phyloP scores from a whole-genome alignment of 352 stramenopile genomes.

The Phytophthora ramorum region DNA sequence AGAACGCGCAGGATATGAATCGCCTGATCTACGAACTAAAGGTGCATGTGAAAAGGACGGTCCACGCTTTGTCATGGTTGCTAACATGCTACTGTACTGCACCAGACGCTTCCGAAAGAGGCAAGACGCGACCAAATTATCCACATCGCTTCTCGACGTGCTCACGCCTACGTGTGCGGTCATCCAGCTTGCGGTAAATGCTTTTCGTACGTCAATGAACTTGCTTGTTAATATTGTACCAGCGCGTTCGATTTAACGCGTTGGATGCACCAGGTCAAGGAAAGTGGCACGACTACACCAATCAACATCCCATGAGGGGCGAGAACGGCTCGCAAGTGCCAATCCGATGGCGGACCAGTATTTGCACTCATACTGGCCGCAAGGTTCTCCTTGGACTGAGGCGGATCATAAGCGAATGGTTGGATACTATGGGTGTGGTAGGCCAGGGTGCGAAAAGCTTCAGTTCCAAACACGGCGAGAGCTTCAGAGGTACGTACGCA shows the following conservation, averaged over 20 bases:
- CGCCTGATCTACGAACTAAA: constrained; percentile 76
- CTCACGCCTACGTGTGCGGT: constrained; percentile 60
- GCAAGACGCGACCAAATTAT: constrained; percentile 54
- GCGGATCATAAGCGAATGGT: constrained; percentile 40
- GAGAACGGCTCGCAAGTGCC: constrained; percentile 43
- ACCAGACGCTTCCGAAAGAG: constrained; percentile 55
- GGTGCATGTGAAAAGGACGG: constrained; percentile 9
- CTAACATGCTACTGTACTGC: constrained; percentile 1
- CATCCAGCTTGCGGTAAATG: constrained; percentile 62
- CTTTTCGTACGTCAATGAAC: constrained; percentile 51
- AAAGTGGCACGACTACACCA: constrained; percentile 64
- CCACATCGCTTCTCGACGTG: constrained; percentile 47
- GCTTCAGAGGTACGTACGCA: constrained; percentile 41
- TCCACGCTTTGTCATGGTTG: not conserved
- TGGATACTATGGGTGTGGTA: constrained; percentile 55
- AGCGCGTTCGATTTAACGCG: not conserved
- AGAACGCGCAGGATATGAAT: constrained; percentile 55
- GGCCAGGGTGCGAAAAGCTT: constrained; percentile 33
- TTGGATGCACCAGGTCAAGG: constrained; percentile 37
- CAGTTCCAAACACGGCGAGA: constrained; percentile 59
- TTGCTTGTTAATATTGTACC: not conserved
- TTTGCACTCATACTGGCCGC: constrained; percentile 65
- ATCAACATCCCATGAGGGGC: constrained; percentile 43
- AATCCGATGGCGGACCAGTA: constrained; percentile 62
- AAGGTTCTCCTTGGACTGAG: constrained; percentile 53